A percentile compares a stretch with the other conserved stretches of the same genome.
Conservation (phyloP, 176 grass and related monocot genomes). For the Thalia dealbata region DNA sequence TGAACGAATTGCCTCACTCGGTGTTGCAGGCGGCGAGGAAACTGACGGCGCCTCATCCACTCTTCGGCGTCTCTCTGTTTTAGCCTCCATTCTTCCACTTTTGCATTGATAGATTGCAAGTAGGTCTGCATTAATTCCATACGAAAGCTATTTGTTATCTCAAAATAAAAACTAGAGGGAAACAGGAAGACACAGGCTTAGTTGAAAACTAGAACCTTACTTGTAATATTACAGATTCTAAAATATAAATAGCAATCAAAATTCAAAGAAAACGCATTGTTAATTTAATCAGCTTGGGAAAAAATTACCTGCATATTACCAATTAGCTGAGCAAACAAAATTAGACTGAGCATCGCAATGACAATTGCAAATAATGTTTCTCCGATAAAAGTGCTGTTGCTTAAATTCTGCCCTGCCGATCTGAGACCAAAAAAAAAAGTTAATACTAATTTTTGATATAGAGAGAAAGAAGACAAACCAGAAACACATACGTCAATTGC, state of each 20-base stretch:
- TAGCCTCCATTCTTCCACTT: constrained; percentile 41
- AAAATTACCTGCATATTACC: constrained; percentile 38
- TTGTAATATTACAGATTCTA: too few relatives aligned
- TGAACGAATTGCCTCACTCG: constrained; percentile 18
- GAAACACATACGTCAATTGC: constrained; percentile 25
- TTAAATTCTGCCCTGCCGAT: constrained; percentile 27
- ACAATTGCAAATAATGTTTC: constrained; percentile 36
- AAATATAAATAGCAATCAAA: too few relatives aligned
- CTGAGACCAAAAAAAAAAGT: constrained; percentile 26
- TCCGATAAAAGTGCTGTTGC: constrained; percentile 32
- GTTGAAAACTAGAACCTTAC: too few relatives aligned
- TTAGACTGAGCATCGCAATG: constrained; percentile 30
- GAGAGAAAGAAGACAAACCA: too few relatives aligned
- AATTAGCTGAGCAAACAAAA: constrained; percentile 40
- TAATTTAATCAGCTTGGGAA: not conserved
- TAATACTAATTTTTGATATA: too few relatives aligned
- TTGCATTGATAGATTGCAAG: constrained; percentile 31
- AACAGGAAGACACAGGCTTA: too few relatives aligned
- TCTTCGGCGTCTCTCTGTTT: constrained; percentile 38
- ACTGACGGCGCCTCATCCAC: constrained; percentile 41
- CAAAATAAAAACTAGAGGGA: too few relatives aligned
- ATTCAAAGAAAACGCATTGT: too few relatives aligned
- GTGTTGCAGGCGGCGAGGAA: constrained; percentile 25
- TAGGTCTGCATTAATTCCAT: too few relatives aligned
- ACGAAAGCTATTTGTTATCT: too few relatives aligned